Evolutionary conservation across 805 yeast species (phyloP).

Genomic region (Saturnispora ahearnii): DNA sequence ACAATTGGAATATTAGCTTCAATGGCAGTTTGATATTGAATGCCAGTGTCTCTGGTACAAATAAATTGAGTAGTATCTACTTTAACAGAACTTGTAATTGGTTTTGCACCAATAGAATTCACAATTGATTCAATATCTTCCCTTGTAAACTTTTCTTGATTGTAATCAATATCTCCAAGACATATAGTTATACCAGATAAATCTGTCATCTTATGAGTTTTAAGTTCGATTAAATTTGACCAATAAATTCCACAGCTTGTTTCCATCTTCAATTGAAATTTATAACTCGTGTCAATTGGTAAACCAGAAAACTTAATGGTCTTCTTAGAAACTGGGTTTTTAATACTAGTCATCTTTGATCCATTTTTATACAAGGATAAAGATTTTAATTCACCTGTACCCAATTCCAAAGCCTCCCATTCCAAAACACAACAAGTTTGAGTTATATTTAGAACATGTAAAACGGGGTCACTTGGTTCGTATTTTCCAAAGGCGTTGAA

Average conservation of each 20-base stretch:
- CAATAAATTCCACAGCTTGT: constrained; percentile 84
- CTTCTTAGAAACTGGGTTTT: constrained; percentile 68
- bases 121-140: constrained; percentile 59
- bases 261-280: constrained; percentile 68
- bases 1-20: constrained; percentile 87
- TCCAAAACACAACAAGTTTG: constrained; percentile 92
- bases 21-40: constrained; percentile 62
- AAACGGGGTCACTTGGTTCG: constrained; percentile 61
- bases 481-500: constrained; percentile 61
- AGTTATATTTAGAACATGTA: constrained; percentile 68
- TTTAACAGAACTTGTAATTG: constrained; percentile 60
- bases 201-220: constrained; percentile 95
- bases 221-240: constrained; percentile 59
- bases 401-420: constrained; percentile 84
- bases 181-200: constrained; percentile 87
- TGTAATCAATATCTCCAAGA: constrained; percentile 63
- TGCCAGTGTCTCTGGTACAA: constrained; percentile 60
- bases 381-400: constrained; percentile 71
- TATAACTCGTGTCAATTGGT: constrained; percentile 74
- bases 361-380: constrained; percentile 71
- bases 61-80: constrained; percentile 94
- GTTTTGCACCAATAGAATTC: constrained; percentile 70
- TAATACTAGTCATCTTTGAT: constrained; percentile 68
- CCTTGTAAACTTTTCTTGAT: constrained; percentile 36
- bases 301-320: constrained; percentile 87